Evolutionary conservation across 305 asterid species (phyloP).

Genomic region (Ilex paraguariensis): DNA sequence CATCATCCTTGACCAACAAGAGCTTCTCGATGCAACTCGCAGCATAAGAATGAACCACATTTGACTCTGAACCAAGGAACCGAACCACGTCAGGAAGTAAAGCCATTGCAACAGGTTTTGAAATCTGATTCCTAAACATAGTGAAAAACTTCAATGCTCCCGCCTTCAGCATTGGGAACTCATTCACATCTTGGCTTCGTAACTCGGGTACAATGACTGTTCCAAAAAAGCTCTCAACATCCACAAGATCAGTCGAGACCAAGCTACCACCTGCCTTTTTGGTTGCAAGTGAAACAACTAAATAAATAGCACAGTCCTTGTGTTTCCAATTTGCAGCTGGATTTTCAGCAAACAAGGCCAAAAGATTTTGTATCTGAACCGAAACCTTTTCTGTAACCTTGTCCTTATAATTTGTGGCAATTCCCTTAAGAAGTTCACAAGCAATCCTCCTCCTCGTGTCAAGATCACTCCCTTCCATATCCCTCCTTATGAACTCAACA

Average conservation of each 20-base stretch:
- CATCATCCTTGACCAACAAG: slow-evolving; percentile 79
- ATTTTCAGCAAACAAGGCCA: slow-evolving; percentile 62
- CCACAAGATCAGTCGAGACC: slow-evolving; percentile 83
- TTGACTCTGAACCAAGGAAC: slow-evolving; percentile 63
- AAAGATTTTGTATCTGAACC: slow-evolving; percentile 59
- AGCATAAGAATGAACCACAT: slow-evolving; percentile 95
- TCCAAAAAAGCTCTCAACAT: slow-evolving; percentile 77
- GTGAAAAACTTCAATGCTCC: slow-evolving; percentile 94
- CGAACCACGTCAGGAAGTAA: slow-evolving; percentile 84
- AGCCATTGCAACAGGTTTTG: slow-evolving; percentile 63
- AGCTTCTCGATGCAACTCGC: slow-evolving; percentile 97
- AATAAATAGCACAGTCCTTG: slow-evolving; percentile 90
- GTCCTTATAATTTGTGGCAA: slow-evolving; percentile 68
- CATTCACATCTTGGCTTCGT: slow-evolving; percentile 68
- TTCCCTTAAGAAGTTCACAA: slow-evolving; percentile 96
- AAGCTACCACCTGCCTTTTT: slow-evolving; percentile 74
- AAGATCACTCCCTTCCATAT: slow-evolving; percentile 96
- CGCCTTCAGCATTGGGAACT: slow-evolving; percentile 83
- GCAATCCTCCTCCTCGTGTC: slow-evolving; percentile 98
- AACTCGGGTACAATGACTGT: slow-evolving; percentile 90
- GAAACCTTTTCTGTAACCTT: slow-evolving; percentile 73
- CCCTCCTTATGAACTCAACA: slow-evolving; percentile 90
- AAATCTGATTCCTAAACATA: slow-evolving; percentile 75
- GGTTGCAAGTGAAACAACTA: slow-evolving; percentile 89
- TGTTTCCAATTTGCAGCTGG: slow-evolving; percentile 85